Evolutionary conservation across 306 rosid species (phyloP).

Genomic region (Begonia masoniana): DNA sequence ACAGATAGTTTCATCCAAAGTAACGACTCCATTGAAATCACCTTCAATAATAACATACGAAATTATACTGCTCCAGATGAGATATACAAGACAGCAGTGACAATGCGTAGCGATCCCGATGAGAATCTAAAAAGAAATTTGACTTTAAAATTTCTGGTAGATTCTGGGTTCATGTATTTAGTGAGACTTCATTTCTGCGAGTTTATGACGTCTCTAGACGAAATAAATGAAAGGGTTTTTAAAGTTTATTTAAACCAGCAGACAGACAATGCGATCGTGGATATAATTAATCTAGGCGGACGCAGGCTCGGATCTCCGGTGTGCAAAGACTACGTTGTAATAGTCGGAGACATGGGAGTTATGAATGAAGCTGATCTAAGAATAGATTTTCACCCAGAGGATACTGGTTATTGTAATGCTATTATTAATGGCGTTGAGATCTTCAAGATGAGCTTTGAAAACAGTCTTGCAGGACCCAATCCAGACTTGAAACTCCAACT

Average conservation of each 20-base stretch:
- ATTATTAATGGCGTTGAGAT: conserved; percentile 27
- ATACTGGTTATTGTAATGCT: not conserved
- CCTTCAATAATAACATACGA: not conserved
- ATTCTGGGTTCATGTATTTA: conserved; percentile 12
- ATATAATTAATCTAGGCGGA: fast-evolving
- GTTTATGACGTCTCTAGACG: fast-evolving
- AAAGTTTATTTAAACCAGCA: conserved; percentile 2
- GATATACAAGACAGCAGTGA: conserved; percentile 2
- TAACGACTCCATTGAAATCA: not conserved
- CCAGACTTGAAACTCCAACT: not conserved
- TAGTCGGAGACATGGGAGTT: not conserved
- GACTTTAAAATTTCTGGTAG: conserved; percentile 9
- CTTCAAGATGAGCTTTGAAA: conserved; percentile 14
- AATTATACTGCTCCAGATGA: conserved; percentile 11
- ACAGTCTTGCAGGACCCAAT: conserved; percentile 13
- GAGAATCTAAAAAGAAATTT: not conserved
- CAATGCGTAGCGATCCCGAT: not conserved
- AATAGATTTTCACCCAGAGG: conserved; percentile 2
- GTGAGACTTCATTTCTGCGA: conserved; percentile 29
- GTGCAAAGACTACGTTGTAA: conserved; percentile 10
- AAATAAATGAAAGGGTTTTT: not conserved
- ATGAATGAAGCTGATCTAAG: not conserved
- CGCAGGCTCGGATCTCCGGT: conserved; percentile 3
- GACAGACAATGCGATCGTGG: fast-evolving
- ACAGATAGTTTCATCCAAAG: fast-evolving